Evolutionary conservation across 495 filamentous ascomycete genomes (phyloP).

Genomic region (Neurospora sp.): DNA sequence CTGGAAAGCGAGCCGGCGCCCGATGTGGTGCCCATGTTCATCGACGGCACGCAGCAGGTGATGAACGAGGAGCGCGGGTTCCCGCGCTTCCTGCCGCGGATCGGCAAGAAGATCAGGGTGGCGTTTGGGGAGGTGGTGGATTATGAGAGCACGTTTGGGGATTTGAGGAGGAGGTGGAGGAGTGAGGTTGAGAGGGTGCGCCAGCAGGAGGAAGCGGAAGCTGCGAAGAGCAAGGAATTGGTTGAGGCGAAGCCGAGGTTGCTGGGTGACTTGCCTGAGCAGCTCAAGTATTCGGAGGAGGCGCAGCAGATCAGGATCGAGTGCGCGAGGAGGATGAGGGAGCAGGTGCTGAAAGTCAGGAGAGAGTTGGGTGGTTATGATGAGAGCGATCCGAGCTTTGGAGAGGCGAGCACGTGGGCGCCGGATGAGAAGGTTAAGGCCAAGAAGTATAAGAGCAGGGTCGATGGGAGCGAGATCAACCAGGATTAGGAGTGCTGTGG

Average conservation of each 20-base stretch:
- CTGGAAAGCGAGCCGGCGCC: conserved; percentile 76
- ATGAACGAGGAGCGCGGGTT: conserved; percentile 74
- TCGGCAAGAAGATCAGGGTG: conserved; percentile 59
- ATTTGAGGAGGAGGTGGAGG: conserved; percentile 59
- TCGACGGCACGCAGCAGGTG: conserved; percentile 72
- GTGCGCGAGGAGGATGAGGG: conserved; percentile 64
- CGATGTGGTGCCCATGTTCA: conserved; percentile 85
- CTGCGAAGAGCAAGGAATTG: neutral
- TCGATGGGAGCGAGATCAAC: conserved; percentile 37
- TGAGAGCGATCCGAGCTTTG: conserved; percentile 57
- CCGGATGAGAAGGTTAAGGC: conserved; percentile 16
- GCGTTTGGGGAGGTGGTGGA: conserved; percentile 62
- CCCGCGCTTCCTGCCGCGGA: conserved; percentile 73
- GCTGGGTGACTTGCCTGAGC: conserved; percentile 4
- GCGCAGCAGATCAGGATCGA: conserved; percentile 73
- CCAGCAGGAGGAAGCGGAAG: neutral
- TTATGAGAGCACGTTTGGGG: conserved; percentile 51
- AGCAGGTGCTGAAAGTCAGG: conserved; percentile 70
- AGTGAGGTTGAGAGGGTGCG: conserved; percentile 35
- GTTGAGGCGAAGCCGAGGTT: neutral
- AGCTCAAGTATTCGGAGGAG: conserved; percentile 56
- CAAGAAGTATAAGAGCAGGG: conserved; percentile 34
- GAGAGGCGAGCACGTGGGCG: conserved; percentile 40
- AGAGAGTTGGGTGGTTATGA: conserved; percentile 51
- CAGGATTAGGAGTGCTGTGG: conserved; percentile 17